Base-by-base conservation (phyloP, 805 yeast genomes). In the Candida suzukii region DNA sequence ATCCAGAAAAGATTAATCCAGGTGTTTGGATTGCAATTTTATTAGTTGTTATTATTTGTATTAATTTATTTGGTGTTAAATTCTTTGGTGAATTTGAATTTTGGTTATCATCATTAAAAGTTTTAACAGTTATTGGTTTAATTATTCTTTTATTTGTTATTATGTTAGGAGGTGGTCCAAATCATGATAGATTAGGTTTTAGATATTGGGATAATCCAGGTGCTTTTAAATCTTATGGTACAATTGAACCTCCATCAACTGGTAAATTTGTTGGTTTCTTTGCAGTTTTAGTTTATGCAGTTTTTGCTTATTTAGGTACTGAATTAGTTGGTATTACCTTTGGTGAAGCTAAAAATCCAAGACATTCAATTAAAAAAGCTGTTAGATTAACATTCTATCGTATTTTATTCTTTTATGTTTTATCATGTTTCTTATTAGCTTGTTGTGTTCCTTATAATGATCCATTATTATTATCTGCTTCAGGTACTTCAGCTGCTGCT, bases 131-230 rank as follows among this genome's bases (percentile, higher is more conserved):
- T 65, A 48, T 78, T 33, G 88, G 83, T n/a, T 66, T 84, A 37
- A 82, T 85, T 43, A 45, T 85, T 14, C 58, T 82, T 39, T 65
- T 83, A 40, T 70, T 83, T 48, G 63, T 80, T 43, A 73, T 84
- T 45, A 80, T 83, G 64, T 66, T 79, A 42, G 95, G 95, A 45
- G 95, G 93, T 41, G 85, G 80, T 24, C 90, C 91, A 47, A 69
- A 70, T 34, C 81, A 80, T 52, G 88, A 83, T 51, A 71, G 91
- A 60, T 50, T 66, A 53, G 63, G 66, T 8, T 66, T 65, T 48
- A 56, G 61, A 41, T 70, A 69, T 51, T 73, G 77, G 76, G 56
- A 57, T 39, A 40, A 62, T 35, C 68, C 69, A 2, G 72, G 72
- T 18, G 65, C 72, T 1, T 66, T 70, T 51, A 63, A 60, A 16